These are phyloP conservation scores for Teratosphaeriaceae sp. DNA, from an alignment of 2,329 filamentous ascomycete species.

Conservation along the genomic window DNA sequence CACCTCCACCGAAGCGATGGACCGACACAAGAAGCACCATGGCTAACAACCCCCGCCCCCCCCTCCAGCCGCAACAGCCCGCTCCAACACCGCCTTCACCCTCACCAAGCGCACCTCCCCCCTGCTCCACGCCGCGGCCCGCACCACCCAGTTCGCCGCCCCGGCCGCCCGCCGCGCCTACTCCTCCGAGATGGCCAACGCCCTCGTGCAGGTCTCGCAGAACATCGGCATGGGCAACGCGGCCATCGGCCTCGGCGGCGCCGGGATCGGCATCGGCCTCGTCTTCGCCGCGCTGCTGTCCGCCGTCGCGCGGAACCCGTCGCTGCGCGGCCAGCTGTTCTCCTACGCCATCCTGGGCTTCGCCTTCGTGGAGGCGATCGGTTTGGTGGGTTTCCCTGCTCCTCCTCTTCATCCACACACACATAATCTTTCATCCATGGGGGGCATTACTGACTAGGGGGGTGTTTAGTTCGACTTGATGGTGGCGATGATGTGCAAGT, in stretches of 20 bases:
- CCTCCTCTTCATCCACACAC: no score
- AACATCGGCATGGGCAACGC: conserved; percentile 85
- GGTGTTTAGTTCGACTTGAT: conserved; percentile 72
- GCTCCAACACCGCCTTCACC: conserved; percentile 56
- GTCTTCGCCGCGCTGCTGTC: conserved; percentile 87
- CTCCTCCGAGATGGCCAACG: conserved; percentile 82
- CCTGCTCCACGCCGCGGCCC: conserved; percentile 31
- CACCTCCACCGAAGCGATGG: conserved; percentile 5
- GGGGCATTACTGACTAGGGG: conserved; percentile 4
- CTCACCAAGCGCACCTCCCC: conserved; percentile 65
- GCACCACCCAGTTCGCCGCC: conserved; percentile 41
- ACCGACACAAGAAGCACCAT: not conserved
- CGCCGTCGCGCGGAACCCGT: conserved; percentile 88
- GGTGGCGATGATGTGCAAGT: conserved; percentile 88
- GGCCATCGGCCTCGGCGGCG: conserved; percentile 69
- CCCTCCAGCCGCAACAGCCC: conserved; percentile 25
- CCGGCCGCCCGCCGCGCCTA: conserved; percentile 57
- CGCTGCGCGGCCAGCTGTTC: conserved; percentile 92
- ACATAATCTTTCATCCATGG: not conserved
- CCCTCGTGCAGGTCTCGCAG: conserved; percentile 85
- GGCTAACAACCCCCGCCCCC: conserved; percentile 5
- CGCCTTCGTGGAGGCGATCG: conserved; percentile 89
- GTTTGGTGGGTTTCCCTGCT: conserved; percentile 40
- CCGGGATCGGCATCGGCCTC: conserved; percentile 45
- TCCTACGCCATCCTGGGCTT: conserved; percentile 93